Evolutionary conservation across 2,329 filamentous ascomycete species (phyloP).

Genomic region (Phialophora verrucosa): DNA sequence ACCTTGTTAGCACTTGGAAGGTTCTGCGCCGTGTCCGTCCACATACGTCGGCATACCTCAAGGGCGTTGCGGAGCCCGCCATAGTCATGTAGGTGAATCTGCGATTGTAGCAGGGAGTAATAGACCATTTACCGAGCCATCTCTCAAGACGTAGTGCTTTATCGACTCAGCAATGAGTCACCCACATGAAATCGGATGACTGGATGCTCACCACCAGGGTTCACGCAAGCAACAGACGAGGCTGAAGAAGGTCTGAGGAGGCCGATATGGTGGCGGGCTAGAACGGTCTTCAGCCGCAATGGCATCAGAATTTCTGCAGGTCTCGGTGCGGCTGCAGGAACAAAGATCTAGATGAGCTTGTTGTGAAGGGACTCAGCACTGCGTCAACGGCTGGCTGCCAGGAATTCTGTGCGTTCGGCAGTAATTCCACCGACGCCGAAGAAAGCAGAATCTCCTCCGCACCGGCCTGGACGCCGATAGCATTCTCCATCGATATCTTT

Average conservation of each 20-base stretch:
- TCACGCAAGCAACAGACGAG: not conserved
- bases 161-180: conserved; percentile 13
- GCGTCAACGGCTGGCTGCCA: not conserved
- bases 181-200: not conserved
- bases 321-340: not conserved
- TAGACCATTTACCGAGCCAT: conserved; percentile 16
- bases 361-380: not conserved
- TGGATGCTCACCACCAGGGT: conserved; percentile 5
- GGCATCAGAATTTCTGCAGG: conserved; percentile 22
- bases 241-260: conserved; percentile 14
- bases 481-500: conserved; percentile 1
- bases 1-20: conserved; percentile 16
- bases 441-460: conserved; percentile 13
- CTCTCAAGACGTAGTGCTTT: conserved; percentile 5
- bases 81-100: conserved; percentile 41
- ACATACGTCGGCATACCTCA: conserved; percentile 57
- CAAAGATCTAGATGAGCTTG: conserved; percentile 9
- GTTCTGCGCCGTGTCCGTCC: conserved; percentile 1
- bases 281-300: conserved; percentile 14
- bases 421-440: conserved; percentile 6
- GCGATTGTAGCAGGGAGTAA: not conserved
- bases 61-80: conserved; percentile 41
- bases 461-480: conserved; percentile 25
- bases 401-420: not conserved
- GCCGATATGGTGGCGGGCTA: conserved; percentile 2